Base-by-base conservation (phyloP, 495 filamentous ascomycete genomes). In the Tetracladium setigerum region DNA sequence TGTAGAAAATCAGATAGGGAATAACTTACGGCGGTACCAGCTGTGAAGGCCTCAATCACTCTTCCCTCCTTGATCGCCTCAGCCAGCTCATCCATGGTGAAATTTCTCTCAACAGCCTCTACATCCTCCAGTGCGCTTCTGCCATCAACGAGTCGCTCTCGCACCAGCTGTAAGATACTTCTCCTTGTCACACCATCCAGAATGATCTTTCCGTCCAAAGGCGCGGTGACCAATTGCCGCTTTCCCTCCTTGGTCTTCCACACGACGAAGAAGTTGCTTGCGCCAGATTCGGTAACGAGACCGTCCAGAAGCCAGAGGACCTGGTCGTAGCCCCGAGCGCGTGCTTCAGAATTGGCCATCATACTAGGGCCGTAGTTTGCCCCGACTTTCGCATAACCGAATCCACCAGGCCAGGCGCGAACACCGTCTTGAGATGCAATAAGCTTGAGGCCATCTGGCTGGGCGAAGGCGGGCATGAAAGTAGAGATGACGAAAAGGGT, bases 401-500 rank as follows among this genome's bases (percentile, higher is more conserved):
- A 92, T 22, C 89, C 89, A 33, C 89, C 89, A 22, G 89, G 89
- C 89, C 89, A 95, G 13, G 89, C 89, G 38, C 90, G 82, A 46
- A 92, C 77, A 64, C 78, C 83, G 60, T 92, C 82, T 33, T 70
- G 66, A 36, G 78, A 84, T 2, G 87, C 89, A 52, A 91, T 79
- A 19, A 96, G 80, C 56, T 76, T 82, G 69, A 95, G 70, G 19
- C 84, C 85, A 38, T 69, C 69, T 12, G 68, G 59, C 33, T 73
- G 62, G 54, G 78, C 72, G 47, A 82, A 53, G 24, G 62, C 52
- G 2, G 89, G 84, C 77, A 94, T 92, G 27, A 59, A 59, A 46
- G 74, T 76, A 39, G 82, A 72, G 37, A 95, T 82, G 60, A 96
- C 76, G 68, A 84, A 95, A 7, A 96, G 78, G 33, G 89, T 74